Base-by-base conservation (phyloP, 2,329 filamentous ascomycete genomes). In the Alternaria conjuncta region DNA sequence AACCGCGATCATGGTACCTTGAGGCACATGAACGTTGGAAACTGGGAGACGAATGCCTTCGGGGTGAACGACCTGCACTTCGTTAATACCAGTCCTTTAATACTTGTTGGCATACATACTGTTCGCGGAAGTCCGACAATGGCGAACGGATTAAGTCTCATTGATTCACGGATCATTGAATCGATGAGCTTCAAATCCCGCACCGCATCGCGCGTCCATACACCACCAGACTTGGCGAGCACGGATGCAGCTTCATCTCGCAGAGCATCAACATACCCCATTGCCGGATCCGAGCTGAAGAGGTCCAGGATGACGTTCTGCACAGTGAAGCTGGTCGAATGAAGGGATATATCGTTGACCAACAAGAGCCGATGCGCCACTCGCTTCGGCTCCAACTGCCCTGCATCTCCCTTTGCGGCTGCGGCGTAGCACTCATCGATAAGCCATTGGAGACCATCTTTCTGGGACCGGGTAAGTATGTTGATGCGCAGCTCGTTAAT, bases 391-490 rank as follows among this genome's bases (percentile, higher is more conserved):
- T 65, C 62, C n/a, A 69, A 43, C 41, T 69, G 65, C 6, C 55
- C 62, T 10, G 36, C 32, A 41, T 67, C 59, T n/a, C 63, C 63
- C 23, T 57, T 63, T 32, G 59, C 56, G 21, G 59, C 59, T n/a
- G 62, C 60, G 18, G 60, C 55, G 25, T 62, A 62, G 28, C 60
- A 62, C 46, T 69, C 67, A 6, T 67, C 65, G 21, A 69, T 69
- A 8, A 69, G 56, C 67, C 67, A 69, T 63, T 69, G 67, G 5
- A 69, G 63, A 5, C 61, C 67, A 21, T 69, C 67, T 58, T 65
- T 61, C 67, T 69, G 25, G 7, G 28, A 36, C 13, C 26, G 11
- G 21, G 30, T 67, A 32, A 67, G 62, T 10, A 13, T 18, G 23
- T 26, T 20, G 23, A 15, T 43, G 4, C 28, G 20, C 5, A 43